phyloP scores from a whole-genome alignment of 2,329 filamentous ascomycete genomes.

The Fusarium globosum region DNA sequence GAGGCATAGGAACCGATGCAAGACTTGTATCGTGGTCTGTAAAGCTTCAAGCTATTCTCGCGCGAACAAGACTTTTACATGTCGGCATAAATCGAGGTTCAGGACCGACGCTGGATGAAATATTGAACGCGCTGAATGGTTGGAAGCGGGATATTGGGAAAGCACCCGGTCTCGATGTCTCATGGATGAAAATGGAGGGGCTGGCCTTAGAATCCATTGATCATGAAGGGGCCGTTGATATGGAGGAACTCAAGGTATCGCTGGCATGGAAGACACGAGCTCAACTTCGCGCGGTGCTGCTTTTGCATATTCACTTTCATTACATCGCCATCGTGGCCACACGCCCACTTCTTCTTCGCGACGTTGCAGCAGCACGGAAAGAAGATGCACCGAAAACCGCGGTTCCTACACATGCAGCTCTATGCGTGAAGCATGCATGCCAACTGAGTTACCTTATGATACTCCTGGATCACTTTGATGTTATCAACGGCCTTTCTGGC shows the following conservation, averaged over 20 bases:
- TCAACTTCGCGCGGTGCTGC: constrained; percentile 45
- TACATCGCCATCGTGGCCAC: constrained; percentile 50
- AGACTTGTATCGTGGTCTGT: constrained; percentile 47
- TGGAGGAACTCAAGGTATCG: constrained; percentile 44
- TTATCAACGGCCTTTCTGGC: constrained; percentile 50
- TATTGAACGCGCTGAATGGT: neutral
- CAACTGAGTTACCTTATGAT: constrained; percentile 48
- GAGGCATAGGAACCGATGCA: constrained; percentile 44
- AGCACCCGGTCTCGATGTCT: constrained; percentile 23
- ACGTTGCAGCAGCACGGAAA: constrained; percentile 28
- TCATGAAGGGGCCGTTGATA: constrained; percentile 30
- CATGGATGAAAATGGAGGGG: constrained; percentile 23
- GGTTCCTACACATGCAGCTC: constrained; percentile 4
- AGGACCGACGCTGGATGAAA: constrained; percentile 27
- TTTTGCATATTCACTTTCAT: constrained; percentile 49
- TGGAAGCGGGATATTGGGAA: constrained; percentile 31
- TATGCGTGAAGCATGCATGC: constrained; percentile 46
- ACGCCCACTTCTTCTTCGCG: constrained; percentile 45
- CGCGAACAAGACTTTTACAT: constrained; percentile 41
- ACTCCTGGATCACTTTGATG: constrained; percentile 48
- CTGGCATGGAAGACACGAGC: constrained; percentile 44
- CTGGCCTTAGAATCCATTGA: neutral
- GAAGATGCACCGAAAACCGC: neutral
- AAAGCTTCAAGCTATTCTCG: constrained; percentile 47
- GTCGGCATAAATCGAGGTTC: constrained; percentile 3